These are phyloP conservation scores for Penicillium verrucosum DNA, from an alignment of 2,329 filamentous ascomycete genomes.

Conservation along the genomic window DNA sequence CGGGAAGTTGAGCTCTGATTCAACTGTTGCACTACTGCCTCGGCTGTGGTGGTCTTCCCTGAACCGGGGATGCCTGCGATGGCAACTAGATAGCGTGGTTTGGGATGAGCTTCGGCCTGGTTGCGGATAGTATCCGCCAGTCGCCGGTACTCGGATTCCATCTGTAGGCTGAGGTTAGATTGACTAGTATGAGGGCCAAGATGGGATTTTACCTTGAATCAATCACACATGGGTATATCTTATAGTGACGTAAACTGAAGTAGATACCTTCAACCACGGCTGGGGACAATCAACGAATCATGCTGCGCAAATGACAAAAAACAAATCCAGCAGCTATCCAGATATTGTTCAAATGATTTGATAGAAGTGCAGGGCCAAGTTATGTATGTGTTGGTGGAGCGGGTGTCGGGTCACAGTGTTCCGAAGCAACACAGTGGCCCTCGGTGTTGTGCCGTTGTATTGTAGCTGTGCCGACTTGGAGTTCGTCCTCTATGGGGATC, in stretches of 20 bases:
- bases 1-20: constrained; percentile 14
- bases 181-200: not conserved
- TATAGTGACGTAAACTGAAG: not conserved
- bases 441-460: constrained; percentile 15
- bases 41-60: constrained; percentile 36
- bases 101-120: constrained; percentile 14
- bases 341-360: not conserved
- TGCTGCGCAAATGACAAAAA: not conserved
- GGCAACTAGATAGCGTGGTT: constrained; percentile 25
- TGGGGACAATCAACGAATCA: constrained; percentile 4
- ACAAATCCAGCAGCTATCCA: not conserved
- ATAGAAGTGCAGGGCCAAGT: not conserved
- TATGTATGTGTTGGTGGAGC: constrained; percentile 17
- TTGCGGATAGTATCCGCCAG: constrained; percentile 19
- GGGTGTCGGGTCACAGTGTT: constrained; percentile 28
- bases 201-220: not conserved
- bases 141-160: constrained; percentile 24
- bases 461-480: constrained; percentile 12
- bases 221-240: not conserved
- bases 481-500: not conserved
- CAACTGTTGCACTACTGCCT: constrained; percentile 26
- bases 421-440: constrained; percentile 15
- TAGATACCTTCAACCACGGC: constrained; percentile 2
- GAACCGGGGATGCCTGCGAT: constrained; percentile 35
- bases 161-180: constrained; percentile 11